A percentile compares a stretch with the other conserved stretches of the same genome.
Evolutionary conservation across 345 rosid genomes (phyloP).

Genomic region (Hibiscus syriacus): DNA sequence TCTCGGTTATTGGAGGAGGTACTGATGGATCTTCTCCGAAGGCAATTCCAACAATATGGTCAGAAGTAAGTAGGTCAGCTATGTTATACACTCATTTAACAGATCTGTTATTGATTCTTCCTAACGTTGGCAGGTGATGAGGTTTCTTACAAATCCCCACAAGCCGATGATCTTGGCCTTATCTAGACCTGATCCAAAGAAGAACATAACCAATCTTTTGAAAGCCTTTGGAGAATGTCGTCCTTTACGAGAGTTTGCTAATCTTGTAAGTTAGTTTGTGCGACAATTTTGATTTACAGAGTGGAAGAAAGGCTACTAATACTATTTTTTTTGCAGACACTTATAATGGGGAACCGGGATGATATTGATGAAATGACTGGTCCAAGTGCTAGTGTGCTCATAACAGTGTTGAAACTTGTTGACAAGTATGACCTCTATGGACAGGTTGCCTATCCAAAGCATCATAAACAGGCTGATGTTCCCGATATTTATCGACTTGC

Average conservation of each 20-base stretch:
- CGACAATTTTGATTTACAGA: not conserved
- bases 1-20: conserved; percentile 44
- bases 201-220: conserved; percentile 84
- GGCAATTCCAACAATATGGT: conserved; percentile 82
- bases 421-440: conserved; percentile 97
- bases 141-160: conserved; percentile 90
- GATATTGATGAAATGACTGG: conserved; percentile 77
- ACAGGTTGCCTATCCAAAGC: conserved; percentile 89
- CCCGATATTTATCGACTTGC: conserved; percentile 95
- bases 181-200: conserved; percentile 97
- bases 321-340: conserved; percentile 39
- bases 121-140: conserved; percentile 54
- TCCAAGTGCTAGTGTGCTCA: conserved; percentile 76
- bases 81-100: not conserved
- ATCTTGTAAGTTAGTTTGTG: conserved; percentile 47
- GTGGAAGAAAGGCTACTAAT: not conserved
- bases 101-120: not conserved
- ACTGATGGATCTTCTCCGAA: conserved; percentile 81
- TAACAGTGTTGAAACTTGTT: conserved; percentile 71
- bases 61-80: conserved; percentile 54
- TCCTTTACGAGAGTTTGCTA: conserved; percentile 84
- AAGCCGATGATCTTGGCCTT: conserved; percentile 94
- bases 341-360: conserved; percentile 93
- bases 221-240: conserved; percentile 97
- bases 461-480: conserved; percentile 92